Evolutionary conservation across 2,329 filamentous ascomycete species (phyloP).

Genomic region (Beauveria scarabaeidicola): DNA sequence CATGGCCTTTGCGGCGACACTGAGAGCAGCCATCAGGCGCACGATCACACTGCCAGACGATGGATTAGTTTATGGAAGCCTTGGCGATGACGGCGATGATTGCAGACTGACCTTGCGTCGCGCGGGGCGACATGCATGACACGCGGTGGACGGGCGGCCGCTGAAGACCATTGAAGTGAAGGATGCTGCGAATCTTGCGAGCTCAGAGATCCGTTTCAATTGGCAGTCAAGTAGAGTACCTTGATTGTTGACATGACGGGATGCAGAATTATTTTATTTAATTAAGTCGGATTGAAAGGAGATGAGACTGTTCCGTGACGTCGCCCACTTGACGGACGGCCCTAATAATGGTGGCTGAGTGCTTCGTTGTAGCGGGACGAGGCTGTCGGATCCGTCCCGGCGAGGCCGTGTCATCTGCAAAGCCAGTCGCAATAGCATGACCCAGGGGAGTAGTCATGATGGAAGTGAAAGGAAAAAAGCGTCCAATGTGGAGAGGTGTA

Average conservation of each 20-base stretch:
- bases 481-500: no score
- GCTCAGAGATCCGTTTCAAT: background rate
- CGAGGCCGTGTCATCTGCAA: background rate
- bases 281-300: background rate
- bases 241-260: background rate
- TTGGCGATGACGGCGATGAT: background rate
- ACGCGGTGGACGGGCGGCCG: constrained; percentile 21
- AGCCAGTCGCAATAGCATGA: background rate
- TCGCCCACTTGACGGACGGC: background rate
- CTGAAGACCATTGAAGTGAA: constrained; percentile 20
- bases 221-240: background rate
- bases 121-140: constrained; percentile 19
- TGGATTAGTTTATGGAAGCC: background rate
- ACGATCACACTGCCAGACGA: constrained; percentile 18
- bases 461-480: no score
- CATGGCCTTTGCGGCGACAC: constrained; percentile 20
- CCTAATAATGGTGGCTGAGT: background rate
- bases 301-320: background rate
- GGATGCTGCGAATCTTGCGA: background rate
- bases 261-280: background rate
- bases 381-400: background rate
- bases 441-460: no score
- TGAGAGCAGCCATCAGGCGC: constrained; percentile 19
- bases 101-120: constrained; percentile 18
- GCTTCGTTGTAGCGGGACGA: background rate